phyloP scores from a whole-genome alignment of 805 yeast species.

The Middelhovenomyces tepae region DNA sequence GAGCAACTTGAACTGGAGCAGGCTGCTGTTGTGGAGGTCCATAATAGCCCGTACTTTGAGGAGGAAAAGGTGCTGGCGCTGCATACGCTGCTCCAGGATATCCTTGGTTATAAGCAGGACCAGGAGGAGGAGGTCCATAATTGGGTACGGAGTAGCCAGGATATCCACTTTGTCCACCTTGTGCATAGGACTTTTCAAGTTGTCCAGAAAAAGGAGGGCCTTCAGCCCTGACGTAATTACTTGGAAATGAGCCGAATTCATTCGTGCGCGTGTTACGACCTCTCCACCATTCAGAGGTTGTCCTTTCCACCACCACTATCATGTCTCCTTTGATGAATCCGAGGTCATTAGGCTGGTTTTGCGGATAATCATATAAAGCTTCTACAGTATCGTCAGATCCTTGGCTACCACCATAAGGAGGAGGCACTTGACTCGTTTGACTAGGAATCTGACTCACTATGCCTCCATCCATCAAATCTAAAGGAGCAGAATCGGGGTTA shows the following conservation, averaged over 20 bases:
- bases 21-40: slow-evolving; percentile 17
- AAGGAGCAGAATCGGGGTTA: slow-evolving; percentile 41
- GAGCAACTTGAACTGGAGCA: slow-evolving; percentile 11
- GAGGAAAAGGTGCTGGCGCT: slow-evolving; percentile 13
- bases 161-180: background rate
- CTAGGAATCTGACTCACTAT: slow-evolving; percentile 10
- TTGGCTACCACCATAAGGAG: slow-evolving; percentile 17
- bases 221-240: slow-evolving; percentile 61
- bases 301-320: slow-evolving; percentile 59
- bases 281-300: slow-evolving; percentile 86
- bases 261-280: slow-evolving; percentile 45
- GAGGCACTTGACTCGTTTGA: slow-evolving; percentile 16
- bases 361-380: slow-evolving; percentile 65
- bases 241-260: slow-evolving; percentile 74
- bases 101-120: background rate
- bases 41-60: slow-evolving; percentile 8
- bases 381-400: slow-evolving; percentile 35
- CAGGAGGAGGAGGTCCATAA: slow-evolving; percentile 13
- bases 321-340: slow-evolving; percentile 56
- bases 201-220: no score
- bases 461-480: slow-evolving; percentile 30
- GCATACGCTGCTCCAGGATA: slow-evolving; percentile 5
- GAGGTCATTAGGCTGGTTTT: slow-evolving; percentile 73
- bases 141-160: slow-evolving; percentile 5
- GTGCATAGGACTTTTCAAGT: no score